Percentiles rank a stretch among this genome's conserved stretches.
Conservation (phyloP, 768 basidiomycete genomes). For the Boletus rubescentipes region DNA sequence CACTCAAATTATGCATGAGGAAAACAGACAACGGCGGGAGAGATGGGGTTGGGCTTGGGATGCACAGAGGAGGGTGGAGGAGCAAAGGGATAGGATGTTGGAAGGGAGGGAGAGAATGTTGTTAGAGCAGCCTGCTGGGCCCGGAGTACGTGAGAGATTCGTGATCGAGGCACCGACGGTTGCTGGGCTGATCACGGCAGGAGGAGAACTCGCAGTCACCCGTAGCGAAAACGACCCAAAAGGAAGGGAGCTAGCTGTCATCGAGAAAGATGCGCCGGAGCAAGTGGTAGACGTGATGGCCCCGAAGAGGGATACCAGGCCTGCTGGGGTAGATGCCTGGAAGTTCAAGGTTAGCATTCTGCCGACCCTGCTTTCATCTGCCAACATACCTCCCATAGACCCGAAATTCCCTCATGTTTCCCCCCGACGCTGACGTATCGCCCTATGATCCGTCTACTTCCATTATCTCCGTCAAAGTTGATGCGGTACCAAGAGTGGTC, state of each 20-base stretch:
- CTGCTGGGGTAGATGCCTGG: slow-evolving; percentile 78
- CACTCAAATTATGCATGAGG: slow-evolving; percentile 85
- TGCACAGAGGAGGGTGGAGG: slow-evolving; percentile 79
- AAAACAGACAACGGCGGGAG: slow-evolving; percentile 80
- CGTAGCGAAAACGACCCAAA: slow-evolving; percentile 29
- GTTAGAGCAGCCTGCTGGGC: slow-evolving; percentile 60
- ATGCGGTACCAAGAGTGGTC: slow-evolving; percentile 60
- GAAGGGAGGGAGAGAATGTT: slow-evolving; percentile 69
- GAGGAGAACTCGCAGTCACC: slow-evolving; percentile 17
- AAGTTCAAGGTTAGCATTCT: slow-evolving; percentile 62
- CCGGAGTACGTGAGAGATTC: slow-evolving; percentile 69
- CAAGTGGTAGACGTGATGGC: slow-evolving; percentile 72
- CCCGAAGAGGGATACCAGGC: slow-evolving; percentile 67
- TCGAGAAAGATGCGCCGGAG: slow-evolving; percentile 29
- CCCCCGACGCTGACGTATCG: slow-evolving; percentile 85
- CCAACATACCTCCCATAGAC: slow-evolving; percentile 47
- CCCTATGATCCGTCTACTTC: slow-evolving; percentile 58
- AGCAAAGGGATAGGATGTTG: slow-evolving; percentile 60
- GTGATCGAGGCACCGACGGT: slow-evolving; percentile 58
- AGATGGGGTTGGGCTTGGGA: slow-evolving; percentile 94
- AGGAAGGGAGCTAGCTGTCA: slow-evolving; percentile 22
- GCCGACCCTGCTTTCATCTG: background rate
- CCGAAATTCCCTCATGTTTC: slow-evolving; percentile 93
- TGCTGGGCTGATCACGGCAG: slow-evolving; percentile 51
- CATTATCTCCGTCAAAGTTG: slow-evolving; percentile 28